Base-by-base conservation (phyloP, 495 filamentous ascomycete genomes). In the Aspergillus hancockii region DNA sequence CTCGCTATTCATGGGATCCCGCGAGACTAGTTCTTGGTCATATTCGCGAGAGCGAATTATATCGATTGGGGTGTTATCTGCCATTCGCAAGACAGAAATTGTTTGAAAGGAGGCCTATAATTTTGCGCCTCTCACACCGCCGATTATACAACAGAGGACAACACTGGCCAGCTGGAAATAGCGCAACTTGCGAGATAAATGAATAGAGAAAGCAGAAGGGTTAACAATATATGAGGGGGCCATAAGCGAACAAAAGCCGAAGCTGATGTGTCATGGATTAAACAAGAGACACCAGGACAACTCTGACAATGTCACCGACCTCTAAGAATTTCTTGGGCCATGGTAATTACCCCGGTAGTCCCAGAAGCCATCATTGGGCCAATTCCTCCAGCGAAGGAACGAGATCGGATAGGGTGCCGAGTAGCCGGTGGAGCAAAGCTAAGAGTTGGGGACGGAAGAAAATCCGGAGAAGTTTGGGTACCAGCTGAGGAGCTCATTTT, bases 1-100 rank as follows among this genome's bases (percentile, higher is more conserved):
- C 16, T 51, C 51, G 32, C 47, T 49, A 45, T 34, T 16, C 5
- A 31, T 12, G 10, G 60, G 47, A 21, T 51, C 52, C 7, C 43
- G 55, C 30, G 65, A 57, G 23, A 23, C 21, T 22, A 59, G 57
- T 23, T 66, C 55, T 4, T 57, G 45, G 21, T 70, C 67, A 50
- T 67, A 54, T 9, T 71, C 62, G 47, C 67, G 68, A 8, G 73
- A 75, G 28, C 52, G 69, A 21, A 73, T 71, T 16, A 72, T 68
- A 59, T 77, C 73, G 31, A 75, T 67, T 23, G 75, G 67, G 19
- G 62, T 52, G 68, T 73, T 71, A 45, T 75, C 73, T 16, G 70
- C 62, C 75, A 77, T 77, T 19, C 62, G 58, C 18, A 36, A 36
- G 30, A 38, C 4, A 16, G 12, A 25, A 10, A 10, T 46, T 43